Percentiles rank a stretch among this genome's conserved stretches.
Evolutionary conservation across 495 filamentous ascomycete species (phyloP).

Genomic region (Parmelia sp.): DNA sequence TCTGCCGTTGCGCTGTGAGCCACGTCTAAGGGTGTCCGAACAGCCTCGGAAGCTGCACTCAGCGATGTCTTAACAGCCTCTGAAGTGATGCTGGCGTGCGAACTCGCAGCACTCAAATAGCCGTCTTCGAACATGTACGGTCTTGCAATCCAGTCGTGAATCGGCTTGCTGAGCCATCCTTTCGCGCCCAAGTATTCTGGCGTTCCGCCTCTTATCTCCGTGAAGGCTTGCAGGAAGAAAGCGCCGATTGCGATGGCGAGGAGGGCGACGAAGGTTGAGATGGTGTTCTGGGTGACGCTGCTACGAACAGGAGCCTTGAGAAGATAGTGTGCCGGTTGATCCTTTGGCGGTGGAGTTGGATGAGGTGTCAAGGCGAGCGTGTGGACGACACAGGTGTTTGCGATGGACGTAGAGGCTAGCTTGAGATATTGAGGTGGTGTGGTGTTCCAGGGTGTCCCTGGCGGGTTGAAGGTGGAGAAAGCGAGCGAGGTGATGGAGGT

Average conservation of each 20-base stretch:
- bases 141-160: slow-evolving; percentile 32
- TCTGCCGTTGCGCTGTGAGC: background rate
- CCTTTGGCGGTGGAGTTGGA: slow-evolving; percentile 35
- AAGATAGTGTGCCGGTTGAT: slow-evolving; percentile 52
- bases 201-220: slow-evolving; percentile 58
- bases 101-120: slow-evolving; percentile 4
- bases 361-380: slow-evolving; percentile 65
- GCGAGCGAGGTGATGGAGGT: slow-evolving; percentile 77
- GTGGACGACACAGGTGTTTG: slow-evolving; percentile 79
- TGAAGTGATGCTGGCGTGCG: background rate
- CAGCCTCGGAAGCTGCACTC: slow-evolving; percentile 9
- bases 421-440: slow-evolving; percentile 58
- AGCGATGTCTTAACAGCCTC: slow-evolving; percentile 5
- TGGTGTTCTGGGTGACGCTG: slow-evolving; percentile 40
- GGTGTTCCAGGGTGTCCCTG: slow-evolving; percentile 41
- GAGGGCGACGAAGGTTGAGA: slow-evolving; percentile 45
- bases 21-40: slow-evolving; percentile 5
- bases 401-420: slow-evolving; percentile 78
- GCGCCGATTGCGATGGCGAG: slow-evolving; percentile 50
- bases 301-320: slow-evolving; percentile 48
- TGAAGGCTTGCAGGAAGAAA: slow-evolving; percentile 57
- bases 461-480: slow-evolving; percentile 66
- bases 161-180: slow-evolving; percentile 37
- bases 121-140: slow-evolving; percentile 30
- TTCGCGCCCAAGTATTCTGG: slow-evolving; percentile 52